phyloP scores from a whole-genome alignment of 768 basidiomycete genomes.

The Xerocomellus amylosporus region DNA sequence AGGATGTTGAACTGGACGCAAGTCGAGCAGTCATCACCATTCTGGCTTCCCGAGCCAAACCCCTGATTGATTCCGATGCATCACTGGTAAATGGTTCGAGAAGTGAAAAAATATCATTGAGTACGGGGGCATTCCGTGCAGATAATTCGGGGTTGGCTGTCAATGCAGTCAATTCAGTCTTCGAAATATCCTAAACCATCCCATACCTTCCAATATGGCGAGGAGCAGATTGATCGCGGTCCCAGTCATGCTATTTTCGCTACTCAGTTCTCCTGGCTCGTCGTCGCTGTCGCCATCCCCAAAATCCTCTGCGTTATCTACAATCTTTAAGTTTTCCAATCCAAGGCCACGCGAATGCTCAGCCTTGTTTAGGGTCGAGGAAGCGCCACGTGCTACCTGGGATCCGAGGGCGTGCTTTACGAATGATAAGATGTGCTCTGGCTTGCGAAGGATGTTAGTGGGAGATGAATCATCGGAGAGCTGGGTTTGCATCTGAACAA shows the following conservation, averaged over 20 bases:
- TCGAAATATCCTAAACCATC: not conserved
- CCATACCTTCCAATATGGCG: slow-evolving; percentile 79
- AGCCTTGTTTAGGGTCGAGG: slow-evolving; percentile 2
- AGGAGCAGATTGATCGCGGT: slow-evolving; percentile 81
- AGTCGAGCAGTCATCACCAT: slow-evolving; percentile 82
- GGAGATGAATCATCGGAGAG: slow-evolving; percentile 53
- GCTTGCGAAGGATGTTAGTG: slow-evolving; percentile 56
- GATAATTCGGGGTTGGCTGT: slow-evolving; percentile 58
- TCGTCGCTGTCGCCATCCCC: slow-evolving; percentile 60
- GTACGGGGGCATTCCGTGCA: slow-evolving; percentile 54
- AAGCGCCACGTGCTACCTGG: slow-evolving; percentile 2
- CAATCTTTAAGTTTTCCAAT: slow-evolving; percentile 38
- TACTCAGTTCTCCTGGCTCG: slow-evolving; percentile 39
- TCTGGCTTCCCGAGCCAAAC: slow-evolving; percentile 71
- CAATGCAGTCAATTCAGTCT: not conserved
- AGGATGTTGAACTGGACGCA: slow-evolving; percentile 52
- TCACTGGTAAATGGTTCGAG: slow-evolving; percentile 56
- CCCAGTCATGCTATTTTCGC: slow-evolving; percentile 63
- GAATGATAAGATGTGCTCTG: slow-evolving; percentile 76
- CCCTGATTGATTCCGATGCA: slow-evolving; percentile 47
- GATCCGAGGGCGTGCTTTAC: slow-evolving; percentile 74
- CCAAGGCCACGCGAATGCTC: slow-evolving; percentile 22
- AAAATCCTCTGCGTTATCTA: slow-evolving; percentile 34
- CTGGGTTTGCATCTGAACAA: slow-evolving; percentile 76
- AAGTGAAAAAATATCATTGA: slow-evolving; percentile 68